phyloP scores from a whole-genome alignment of 2,329 filamentous ascomycete species.

The Mariannaea sp. region DNA sequence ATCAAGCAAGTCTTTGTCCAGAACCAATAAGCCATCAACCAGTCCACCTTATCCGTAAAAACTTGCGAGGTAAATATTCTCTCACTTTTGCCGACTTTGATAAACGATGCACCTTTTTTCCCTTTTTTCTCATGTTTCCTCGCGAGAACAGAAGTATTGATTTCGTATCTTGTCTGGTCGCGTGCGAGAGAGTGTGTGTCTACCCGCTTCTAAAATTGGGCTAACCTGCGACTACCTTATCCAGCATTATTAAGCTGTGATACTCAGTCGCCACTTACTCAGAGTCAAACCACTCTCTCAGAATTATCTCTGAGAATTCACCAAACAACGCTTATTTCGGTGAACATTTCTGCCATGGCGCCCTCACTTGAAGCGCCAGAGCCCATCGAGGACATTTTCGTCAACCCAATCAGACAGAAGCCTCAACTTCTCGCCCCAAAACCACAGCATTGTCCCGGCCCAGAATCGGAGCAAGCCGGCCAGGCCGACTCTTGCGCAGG shows the following conservation, averaged over 20 bases:
- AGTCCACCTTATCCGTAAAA: no score
- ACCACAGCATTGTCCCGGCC: slow-evolving; percentile 95
- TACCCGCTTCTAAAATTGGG: not conserved
- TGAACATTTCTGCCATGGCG: slow-evolving; percentile 63
- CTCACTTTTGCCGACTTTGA: no score
- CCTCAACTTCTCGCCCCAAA: slow-evolving; percentile 91
- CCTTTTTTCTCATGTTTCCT: no score
- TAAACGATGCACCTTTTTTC: no score
- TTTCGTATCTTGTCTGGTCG: no score
- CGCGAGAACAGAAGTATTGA: no score
- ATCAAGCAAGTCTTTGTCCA: no score
- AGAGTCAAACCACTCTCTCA: not conserved
- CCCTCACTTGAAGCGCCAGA: slow-evolving; percentile 78
- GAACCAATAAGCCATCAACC: no score
- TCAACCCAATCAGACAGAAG: slow-evolving; percentile 75
- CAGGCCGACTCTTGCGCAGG: slow-evolving; percentile 85
- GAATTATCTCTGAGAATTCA: not conserved
- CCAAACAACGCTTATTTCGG: slow-evolving; percentile 4
- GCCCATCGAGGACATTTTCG: slow-evolving; percentile 69
- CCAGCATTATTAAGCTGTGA: slow-evolving; percentile 30
- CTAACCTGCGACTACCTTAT: not conserved
- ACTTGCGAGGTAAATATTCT: no score
- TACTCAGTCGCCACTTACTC: slow-evolving; percentile 25
- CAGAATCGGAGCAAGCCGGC: slow-evolving; percentile 74
- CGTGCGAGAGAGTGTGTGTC: not conserved